Base-by-base conservation (phyloP, 768 basidiomycete genomes). In the Termitomyces heimii region DNA sequence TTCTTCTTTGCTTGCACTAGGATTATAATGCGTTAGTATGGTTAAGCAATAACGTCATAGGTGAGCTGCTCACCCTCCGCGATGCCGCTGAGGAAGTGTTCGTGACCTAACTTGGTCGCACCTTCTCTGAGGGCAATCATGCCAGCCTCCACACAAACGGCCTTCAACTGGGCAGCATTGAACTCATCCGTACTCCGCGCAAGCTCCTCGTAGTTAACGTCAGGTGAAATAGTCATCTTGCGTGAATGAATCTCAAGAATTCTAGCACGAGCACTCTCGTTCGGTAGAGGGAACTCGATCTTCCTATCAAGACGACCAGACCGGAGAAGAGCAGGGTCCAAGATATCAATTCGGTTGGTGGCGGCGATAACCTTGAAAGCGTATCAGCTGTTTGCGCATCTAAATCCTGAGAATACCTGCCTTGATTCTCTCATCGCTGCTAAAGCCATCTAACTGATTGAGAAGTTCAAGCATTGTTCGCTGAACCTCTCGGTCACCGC, bases 1-100 rank as follows among this genome's bases (percentile, higher is more conserved):
- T 98, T 98, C 85, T 99, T 99, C 86, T 98, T 95, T 74, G 92
- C 93, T 82, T 98, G 96, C 56, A 98, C 88, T 98, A n/a, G 37
- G 72, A 51, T 70, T n/a, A 59, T 48, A 61, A 34, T 22, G 1
- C 42, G n/a, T 58, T 35, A 58, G 46, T 8, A 58, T n/a, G 16
- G 43, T 20, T 22, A n/a, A 46, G 47, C 44, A 45, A 55, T 24
- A 35, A n/a, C 24, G 29, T 52, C 22, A 61, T 39, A 45, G 59
- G 40, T 26, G 54, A 47, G 34, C 46, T n/a, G 60, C 83, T 60
- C 60, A 87, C 89, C 90, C 75, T 94, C 90, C 42, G 92, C 82
- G 58, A 94, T 92, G 51, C 92, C 93, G 66, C 88, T 92, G 68
- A 98, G 75, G 82, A 97, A 98, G 70, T 98, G 94, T 71, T 99